A percentile compares a stretch with the other conserved stretches of the same genome.
Conservation (phyloP, 441 rosid genomes). For the Populus trichocarpa region DNA sequence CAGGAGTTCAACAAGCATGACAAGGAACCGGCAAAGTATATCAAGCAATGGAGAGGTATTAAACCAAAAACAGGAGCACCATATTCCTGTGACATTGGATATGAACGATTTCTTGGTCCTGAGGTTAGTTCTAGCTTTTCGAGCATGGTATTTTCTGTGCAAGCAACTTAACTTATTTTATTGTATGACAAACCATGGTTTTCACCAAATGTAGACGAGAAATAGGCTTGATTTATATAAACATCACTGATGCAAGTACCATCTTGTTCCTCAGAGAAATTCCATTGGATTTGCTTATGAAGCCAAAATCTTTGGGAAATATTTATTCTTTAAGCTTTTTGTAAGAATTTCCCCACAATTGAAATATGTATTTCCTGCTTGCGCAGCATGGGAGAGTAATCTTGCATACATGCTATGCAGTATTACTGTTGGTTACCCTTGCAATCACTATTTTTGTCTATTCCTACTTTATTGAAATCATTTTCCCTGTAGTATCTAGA, state of each 20-base stretch:
- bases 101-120: conserved; percentile 96
- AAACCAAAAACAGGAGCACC: conserved; percentile 99
- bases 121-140: conserved; percentile 58
- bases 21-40: conserved; percentile 88
- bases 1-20: conserved; percentile 98
- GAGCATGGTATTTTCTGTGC: conserved; percentile 12
- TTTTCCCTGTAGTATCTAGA: neutral
- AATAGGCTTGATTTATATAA: neutral
- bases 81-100: conserved; percentile 92
- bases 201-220: neutral
- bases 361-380: neutral
- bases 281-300: neutral
- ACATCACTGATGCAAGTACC: conserved; percentile 7
- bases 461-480: neutral
- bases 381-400: neutral
- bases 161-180: neutral
- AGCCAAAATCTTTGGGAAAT: neutral
- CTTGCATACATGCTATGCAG: neutral
- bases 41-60: conserved; percentile 92
- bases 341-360: neutral
- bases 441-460: neutral
- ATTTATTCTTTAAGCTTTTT: neutral
- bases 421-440: neutral
- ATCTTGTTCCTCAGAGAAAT: conserved; percentile 4
- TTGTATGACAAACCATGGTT: conserved; percentile 7